Conservation (phyloP, 2,329 filamentous ascomycete species). For the Arthroderma uncinatum region DNA sequence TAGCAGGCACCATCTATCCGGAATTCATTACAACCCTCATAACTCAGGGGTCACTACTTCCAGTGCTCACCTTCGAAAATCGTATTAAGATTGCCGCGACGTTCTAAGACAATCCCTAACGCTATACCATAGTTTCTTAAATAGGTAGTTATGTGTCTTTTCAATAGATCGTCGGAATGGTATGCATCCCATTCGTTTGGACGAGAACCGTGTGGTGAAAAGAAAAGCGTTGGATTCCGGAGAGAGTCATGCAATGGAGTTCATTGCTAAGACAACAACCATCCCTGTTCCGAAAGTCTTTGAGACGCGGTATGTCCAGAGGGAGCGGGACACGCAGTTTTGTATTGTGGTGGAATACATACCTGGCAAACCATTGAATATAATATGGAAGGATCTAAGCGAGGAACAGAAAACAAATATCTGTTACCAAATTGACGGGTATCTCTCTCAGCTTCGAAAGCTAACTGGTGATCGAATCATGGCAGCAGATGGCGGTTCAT, state of each 20-base stretch:
- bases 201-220: conserved; percentile 5
- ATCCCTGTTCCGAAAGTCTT: conserved; percentile 8
- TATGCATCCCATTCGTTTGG: neutral
- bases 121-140: too few relatives aligned
- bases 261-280: conserved; percentile 1
- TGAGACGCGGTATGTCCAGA: neutral
- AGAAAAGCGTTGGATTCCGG: neutral
- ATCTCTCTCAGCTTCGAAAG: conserved; percentile 9
- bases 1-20: too few relatives aligned
- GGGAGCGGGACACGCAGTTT: too few relatives aligned
- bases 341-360: neutral
- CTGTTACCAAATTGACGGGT: conserved; percentile 7
- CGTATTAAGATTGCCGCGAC: too few relatives aligned
- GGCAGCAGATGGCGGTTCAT: neutral
- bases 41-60: too few relatives aligned
- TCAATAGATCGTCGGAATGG: too few relatives aligned
- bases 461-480: conserved; percentile 8
- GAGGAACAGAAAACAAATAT: conserved; percentile 7
- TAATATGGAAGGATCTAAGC: conserved; percentile 7
- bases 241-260: conserved; percentile 5
- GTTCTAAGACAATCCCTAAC: too few relatives aligned
- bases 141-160: too few relatives aligned
- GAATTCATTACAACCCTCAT: too few relatives aligned
- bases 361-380: conserved; percentile 8
- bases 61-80: too few relatives aligned